A percentile compares a stretch with the other conserved stretches of the same genome.
Conservation (phyloP, 768 basidiomycete genomes). For the Boletus rubropictus region DNA sequence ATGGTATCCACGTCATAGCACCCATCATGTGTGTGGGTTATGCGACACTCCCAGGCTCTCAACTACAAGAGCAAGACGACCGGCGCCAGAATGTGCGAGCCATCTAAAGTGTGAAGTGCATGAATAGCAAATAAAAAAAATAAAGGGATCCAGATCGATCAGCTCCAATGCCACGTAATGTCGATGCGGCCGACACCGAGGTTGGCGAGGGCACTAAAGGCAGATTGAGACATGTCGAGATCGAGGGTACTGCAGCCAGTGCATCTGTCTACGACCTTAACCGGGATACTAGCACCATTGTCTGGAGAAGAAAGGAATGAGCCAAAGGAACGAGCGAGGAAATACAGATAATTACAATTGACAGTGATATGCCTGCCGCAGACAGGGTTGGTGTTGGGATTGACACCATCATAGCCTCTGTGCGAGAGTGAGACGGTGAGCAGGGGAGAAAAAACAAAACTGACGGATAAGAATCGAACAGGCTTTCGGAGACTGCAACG, state of each 20-base stretch:
- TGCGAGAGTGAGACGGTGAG: background rate
- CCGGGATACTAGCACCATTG: slow-evolving; percentile 42
- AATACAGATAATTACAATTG: slow-evolving; percentile 39
- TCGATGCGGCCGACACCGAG: slow-evolving; percentile 46
- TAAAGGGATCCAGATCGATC: background rate
- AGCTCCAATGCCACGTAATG: slow-evolving; percentile 48
- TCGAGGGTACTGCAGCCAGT: slow-evolving; percentile 43
- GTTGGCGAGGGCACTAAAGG: slow-evolving; percentile 47
- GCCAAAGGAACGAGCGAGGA: background rate
- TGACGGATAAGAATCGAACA: slow-evolving; percentile 36
- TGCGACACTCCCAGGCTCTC: slow-evolving; percentile 19
- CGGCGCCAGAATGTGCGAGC: slow-evolving; percentile 6
- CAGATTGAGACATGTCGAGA: slow-evolving; percentile 60
- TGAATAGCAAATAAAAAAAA: slow-evolving; percentile 27
- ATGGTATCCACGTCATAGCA: slow-evolving; percentile 24
- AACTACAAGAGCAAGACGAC: slow-evolving; percentile 24
- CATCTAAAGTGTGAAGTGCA: slow-evolving; percentile 11
- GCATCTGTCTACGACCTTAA: slow-evolving; percentile 61
- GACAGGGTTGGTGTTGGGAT: slow-evolving; percentile 75
- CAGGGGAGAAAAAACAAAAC: slow-evolving; percentile 1
- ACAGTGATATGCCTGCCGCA: slow-evolving; percentile 46
- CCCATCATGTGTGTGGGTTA: slow-evolving; percentile 17
- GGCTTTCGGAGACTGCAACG: slow-evolving; percentile 30
- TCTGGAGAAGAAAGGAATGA: slow-evolving; percentile 35
- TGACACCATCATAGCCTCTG: slow-evolving; percentile 49